Percentiles rank a stretch among this genome's conserved stretches.
Evolutionary conservation across 1,284 basidiomycete genomes (phyloP).

Genomic region (Coniophora puteana): DNA sequence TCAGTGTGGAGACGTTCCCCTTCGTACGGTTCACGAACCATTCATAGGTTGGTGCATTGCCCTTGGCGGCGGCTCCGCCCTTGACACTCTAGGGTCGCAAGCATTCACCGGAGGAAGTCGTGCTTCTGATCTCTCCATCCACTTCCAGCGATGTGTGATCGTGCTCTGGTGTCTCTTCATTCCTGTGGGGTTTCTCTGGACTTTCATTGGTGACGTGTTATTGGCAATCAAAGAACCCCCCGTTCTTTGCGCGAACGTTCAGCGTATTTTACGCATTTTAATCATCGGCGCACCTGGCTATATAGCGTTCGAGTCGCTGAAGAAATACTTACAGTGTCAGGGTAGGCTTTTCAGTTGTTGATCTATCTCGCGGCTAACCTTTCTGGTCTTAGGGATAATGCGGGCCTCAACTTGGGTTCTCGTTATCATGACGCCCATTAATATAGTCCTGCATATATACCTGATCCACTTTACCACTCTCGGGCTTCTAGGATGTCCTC

Average conservation of each 20-base stretch:
- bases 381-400: slow-evolving; percentile 58
- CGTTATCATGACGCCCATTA: slow-evolving; percentile 57
- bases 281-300: slow-evolving; percentile 66
- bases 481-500: slow-evolving; percentile 59
- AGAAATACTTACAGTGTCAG: slow-evolving; percentile 78
- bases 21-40: slow-evolving; percentile 34
- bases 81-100: slow-evolving; percentile 75
- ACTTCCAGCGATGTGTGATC: slow-evolving; percentile 64
- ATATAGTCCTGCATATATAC: slow-evolving; percentile 53
- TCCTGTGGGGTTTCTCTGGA: slow-evolving; percentile 60
- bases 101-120: slow-evolving; percentile 61
- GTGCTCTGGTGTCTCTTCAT: slow-evolving; percentile 61
- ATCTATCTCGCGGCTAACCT: not conserved
- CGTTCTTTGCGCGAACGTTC: slow-evolving; percentile 53
- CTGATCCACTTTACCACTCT: slow-evolving; percentile 60
- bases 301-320: slow-evolving; percentile 72
- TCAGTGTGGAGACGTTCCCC: slow-evolving; percentile 38
- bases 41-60: slow-evolving; percentile 68
- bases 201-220: slow-evolving; percentile 55
- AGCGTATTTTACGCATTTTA: slow-evolving; percentile 60
- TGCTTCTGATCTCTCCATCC: slow-evolving; percentile 60
- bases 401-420: slow-evolving; percentile 63
- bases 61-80: slow-evolving; percentile 71
- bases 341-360: slow-evolving; percentile 36
- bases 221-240: slow-evolving; percentile 59